Conservation (phyloP, 2,329 filamentous ascomycete genomes). For the Monascus ruber region DNA sequence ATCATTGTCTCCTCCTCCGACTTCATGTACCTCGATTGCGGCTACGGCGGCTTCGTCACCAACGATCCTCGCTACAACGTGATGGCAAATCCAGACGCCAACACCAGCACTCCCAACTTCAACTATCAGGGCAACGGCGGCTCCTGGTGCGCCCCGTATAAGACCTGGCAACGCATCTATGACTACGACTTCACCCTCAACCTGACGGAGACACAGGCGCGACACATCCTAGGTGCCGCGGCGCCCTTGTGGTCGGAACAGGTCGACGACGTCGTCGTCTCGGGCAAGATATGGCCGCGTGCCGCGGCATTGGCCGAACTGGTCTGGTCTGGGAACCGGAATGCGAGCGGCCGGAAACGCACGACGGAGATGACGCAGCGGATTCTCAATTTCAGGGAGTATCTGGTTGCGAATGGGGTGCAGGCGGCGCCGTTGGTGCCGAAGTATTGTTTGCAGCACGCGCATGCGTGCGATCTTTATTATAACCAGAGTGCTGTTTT, state of each 20-base stretch:
- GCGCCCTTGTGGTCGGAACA: constrained; percentile 46
- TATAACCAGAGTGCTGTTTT: constrained; percentile 35
- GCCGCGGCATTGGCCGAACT: constrained; percentile 46
- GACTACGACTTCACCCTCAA: constrained; percentile 45
- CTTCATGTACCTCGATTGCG: constrained; percentile 48
- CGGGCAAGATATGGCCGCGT: constrained; percentile 44
- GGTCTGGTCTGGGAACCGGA: constrained; percentile 45
- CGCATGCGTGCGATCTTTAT: constrained; percentile 47
- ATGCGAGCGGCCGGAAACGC: constrained; percentile 39
- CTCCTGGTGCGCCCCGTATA: constrained; percentile 49
- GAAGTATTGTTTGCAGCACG: constrained; percentile 48
- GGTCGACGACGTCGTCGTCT: constrained; percentile 42
- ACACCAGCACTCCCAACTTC: constrained; percentile 33
- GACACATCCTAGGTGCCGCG: constrained; percentile 41
- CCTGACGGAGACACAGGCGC: constrained; percentile 36
- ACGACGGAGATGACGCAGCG: constrained; percentile 44
- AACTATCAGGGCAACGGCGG: constrained; percentile 45
- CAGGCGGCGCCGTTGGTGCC: constrained; percentile 41
- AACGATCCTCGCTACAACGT: constrained; percentile 49
- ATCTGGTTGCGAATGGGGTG: constrained; percentile 44
- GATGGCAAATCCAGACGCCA: constrained; percentile 39
- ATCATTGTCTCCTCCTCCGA: constrained; percentile 46
- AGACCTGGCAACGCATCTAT: constrained; percentile 51
- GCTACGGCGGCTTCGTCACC: constrained; percentile 41
- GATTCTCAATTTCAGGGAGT: constrained; percentile 50